phyloP scores from a whole-genome alignment of 768 basidiomycete species.

The Pleurotus salmoneostramineus region DNA sequence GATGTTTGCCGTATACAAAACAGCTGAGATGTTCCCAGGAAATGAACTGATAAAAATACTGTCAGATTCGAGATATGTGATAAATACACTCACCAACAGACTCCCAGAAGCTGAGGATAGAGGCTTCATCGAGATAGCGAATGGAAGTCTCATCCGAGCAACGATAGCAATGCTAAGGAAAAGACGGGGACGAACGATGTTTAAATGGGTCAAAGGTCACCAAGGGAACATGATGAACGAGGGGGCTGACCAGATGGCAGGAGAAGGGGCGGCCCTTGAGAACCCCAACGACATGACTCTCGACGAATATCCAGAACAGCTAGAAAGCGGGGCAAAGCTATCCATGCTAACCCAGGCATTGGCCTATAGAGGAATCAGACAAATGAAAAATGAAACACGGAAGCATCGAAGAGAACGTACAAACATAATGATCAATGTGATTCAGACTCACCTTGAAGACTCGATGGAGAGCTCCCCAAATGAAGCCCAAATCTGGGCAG shows the following conservation, averaged over 20 bases:
- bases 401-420: constrained; percentile 2
- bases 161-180: background rate
- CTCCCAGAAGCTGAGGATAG: background rate
- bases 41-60: background rate
- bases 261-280: background rate
- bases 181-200: background rate
- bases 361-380: constrained; percentile 12
- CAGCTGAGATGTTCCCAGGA: background rate
- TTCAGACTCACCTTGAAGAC: constrained; percentile 4
- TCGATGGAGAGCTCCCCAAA: background rate
- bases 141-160: background rate
- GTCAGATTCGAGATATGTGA: background rate
- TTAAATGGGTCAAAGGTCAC: background rate
- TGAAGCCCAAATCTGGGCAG: constrained; percentile 11
- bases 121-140: background rate
- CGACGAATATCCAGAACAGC: background rate
- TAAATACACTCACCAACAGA: background rate
- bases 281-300: background rate
- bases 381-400: background rate
- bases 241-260: background rate
- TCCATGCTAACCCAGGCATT: constrained; percentile 13
- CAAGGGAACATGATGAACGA: background rate
- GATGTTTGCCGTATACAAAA: background rate
- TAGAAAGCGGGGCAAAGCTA: constrained; percentile 13
- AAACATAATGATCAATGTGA: background rate